A percentile compares a stretch with the other conserved stretches of the same genome.
Conservation (phyloP, 2,329 filamentous ascomycete genomes). For the Falciphora oryzae region DNA sequence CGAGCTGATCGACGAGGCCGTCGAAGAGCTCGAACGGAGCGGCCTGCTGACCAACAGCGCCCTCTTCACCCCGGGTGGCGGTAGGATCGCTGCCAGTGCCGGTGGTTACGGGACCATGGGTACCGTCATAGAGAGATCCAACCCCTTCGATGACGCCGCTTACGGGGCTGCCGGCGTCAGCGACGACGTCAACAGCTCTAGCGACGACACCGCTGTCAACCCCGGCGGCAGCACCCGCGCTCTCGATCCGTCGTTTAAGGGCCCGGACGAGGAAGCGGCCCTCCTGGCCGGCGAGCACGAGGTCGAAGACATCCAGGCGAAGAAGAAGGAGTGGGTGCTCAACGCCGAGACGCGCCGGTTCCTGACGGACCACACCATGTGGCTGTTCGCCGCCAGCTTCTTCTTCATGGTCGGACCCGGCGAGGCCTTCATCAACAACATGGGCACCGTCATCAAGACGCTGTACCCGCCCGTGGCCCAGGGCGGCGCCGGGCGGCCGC, state of each 20-base stretch:
- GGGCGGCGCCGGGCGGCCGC: conserved; percentile 17
- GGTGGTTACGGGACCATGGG: conserved; percentile 57
- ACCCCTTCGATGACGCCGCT: conserved; percentile 23
- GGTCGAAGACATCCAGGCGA: conserved; percentile 30
- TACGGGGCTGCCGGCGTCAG: background rate
- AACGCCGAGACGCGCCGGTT: conserved; percentile 88
- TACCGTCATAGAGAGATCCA: conserved; percentile 30
- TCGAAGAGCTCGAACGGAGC: conserved; percentile 85
- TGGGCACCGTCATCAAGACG: conserved; percentile 89
- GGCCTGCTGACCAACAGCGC: conserved; percentile 72
- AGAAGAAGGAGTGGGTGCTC: conserved; percentile 74
- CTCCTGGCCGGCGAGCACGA: background rate
- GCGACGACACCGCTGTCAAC: conserved; percentile 12
- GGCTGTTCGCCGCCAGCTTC: conserved; percentile 86
- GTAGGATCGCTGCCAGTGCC: conserved; percentile 26
- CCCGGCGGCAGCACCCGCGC: background rate
- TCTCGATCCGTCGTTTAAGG: background rate
- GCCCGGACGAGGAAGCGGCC: conserved; percentile 12
- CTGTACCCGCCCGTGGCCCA: conserved; percentile 52
- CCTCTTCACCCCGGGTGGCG: conserved; percentile 54
- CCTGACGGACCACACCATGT: conserved; percentile 87
- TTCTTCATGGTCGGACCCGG: conserved; percentile 90
- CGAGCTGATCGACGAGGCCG: conserved; percentile 81
- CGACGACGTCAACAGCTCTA: conserved; percentile 9
- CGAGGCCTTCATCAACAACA: conserved; percentile 97